A percentile compares a stretch with the other conserved stretches of the same genome.
Evolutionary conservation across 2,329 filamentous ascomycete genomes (phyloP).

Genomic region (Monilinia vaccinii-corymbosi): DNA sequence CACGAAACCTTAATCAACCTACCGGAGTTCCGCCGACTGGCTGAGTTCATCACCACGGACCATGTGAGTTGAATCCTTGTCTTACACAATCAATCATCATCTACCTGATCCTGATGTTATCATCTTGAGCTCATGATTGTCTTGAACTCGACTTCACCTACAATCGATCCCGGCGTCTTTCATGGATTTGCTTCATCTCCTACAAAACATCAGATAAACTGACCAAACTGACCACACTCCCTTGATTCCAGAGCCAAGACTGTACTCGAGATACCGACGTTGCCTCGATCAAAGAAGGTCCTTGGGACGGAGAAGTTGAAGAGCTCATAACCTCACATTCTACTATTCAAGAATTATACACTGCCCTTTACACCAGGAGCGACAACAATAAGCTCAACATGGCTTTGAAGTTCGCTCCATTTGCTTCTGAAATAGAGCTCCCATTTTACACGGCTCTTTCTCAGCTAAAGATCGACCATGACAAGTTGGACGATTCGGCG

Average conservation of each 20-base stretch:
- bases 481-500: slow-evolving; percentile 91
- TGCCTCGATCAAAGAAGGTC: slow-evolving; percentile 5
- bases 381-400: slow-evolving; percentile 11
- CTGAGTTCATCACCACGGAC: neutral
- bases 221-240: slow-evolving; percentile 1
- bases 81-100: neutral
- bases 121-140: no score
- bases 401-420: slow-evolving; percentile 70
- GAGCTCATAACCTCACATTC: neutral
- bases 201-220: neutral
- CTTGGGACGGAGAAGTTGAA: slow-evolving; percentile 4
- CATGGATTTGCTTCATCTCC: neutral
- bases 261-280: slow-evolving; percentile 2
- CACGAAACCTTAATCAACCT: neutral
- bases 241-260: neutral
- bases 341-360: neutral
- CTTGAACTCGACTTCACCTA: neutral
- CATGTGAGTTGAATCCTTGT: slow-evolving; percentile 10
- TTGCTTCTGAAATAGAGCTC: slow-evolving; percentile 88
- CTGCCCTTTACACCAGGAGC: neutral
- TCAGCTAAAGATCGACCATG: slow-evolving; percentile 87
- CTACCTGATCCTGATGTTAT: neutral
- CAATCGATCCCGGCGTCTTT: neutral
- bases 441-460: slow-evolving; percentile 94
- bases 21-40: slow-evolving; percentile 5